These are phyloP conservation scores for Pterula multifida DNA, from an alignment of 1,284 basidiomycete genomes.

Conservation along the genomic window DNA sequence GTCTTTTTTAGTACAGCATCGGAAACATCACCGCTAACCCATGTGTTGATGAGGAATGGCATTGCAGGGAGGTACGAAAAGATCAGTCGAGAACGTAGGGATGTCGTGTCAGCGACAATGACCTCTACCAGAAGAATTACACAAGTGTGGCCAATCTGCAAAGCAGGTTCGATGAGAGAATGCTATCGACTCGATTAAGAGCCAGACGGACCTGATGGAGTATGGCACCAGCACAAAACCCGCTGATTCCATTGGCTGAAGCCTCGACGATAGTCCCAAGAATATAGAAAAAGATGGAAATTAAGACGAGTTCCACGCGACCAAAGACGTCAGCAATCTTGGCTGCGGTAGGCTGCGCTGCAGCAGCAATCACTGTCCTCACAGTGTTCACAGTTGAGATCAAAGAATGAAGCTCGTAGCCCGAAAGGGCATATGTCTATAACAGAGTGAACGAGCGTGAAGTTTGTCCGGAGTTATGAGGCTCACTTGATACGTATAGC, in stretches of 20 bases:
- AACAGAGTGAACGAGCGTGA: no score
- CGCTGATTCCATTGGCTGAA: conserved; percentile 15
- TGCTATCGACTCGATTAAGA: not conserved
- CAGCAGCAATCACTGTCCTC: conserved; percentile 12
- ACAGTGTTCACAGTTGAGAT: conserved; percentile 11
- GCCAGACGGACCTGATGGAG: conserved; percentile 9
- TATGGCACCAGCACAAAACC: conserved; percentile 22
- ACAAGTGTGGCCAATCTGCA: conserved; percentile 23
- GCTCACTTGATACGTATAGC: conserved; percentile 18
- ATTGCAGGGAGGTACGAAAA: conserved; percentile 25
- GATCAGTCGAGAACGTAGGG: conserved; percentile 24
- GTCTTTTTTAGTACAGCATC: conserved; percentile 15
- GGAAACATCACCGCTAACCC: conserved; percentile 23
- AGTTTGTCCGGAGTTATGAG: not conserved
- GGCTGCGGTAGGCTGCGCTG: conserved; percentile 12
- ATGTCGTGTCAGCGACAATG: conserved; percentile 26
- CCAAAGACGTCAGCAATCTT: conserved; percentile 19
- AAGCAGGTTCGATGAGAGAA: conserved; percentile 6
- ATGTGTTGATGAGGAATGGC: conserved; percentile 27
- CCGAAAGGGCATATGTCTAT: conserved; percentile 10
- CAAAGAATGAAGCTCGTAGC: conserved; percentile 10
- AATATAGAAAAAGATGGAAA: conserved; percentile 22
- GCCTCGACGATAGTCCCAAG: conserved; percentile 24
- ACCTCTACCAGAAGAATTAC: conserved; percentile 24
- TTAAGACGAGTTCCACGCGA: conserved; percentile 19